Percentiles rank a stretch among this genome's conserved stretches.
phyloP scores from a whole-genome alignment of 306 rosid genomes.

The Senna tora region DNA sequence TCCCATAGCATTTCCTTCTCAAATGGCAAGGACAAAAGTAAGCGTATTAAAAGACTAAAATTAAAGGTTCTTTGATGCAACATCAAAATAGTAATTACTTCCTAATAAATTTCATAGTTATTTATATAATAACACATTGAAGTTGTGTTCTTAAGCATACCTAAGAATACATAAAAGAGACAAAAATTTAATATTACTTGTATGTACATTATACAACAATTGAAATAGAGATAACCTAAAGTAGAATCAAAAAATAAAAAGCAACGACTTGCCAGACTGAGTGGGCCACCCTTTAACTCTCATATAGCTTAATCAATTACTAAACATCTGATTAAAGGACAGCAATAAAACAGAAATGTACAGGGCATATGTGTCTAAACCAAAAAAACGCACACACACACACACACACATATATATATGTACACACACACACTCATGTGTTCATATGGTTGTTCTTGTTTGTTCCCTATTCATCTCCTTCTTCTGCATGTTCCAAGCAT shows the following conservation, averaged over 20 bases:
- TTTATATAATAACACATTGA: too few relatives aligned
- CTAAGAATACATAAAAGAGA: not conserved
- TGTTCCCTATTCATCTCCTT: not conserved
- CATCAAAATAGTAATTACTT: too few relatives aligned
- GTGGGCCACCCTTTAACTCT: not conserved
- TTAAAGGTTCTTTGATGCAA: not conserved
- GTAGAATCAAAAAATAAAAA: too few relatives aligned
- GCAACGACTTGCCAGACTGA: not conserved
- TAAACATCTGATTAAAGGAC: not conserved
- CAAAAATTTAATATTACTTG: not conserved
- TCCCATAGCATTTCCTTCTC: not conserved
- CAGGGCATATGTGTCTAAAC: slow-evolving; percentile 7
- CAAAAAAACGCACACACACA: too few relatives aligned
- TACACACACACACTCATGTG: not conserved
- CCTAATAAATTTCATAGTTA: too few relatives aligned
- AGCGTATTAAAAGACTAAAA: not conserved
- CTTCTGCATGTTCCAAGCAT: too few relatives aligned
- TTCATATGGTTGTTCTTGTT: not conserved
- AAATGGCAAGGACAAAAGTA: not conserved
- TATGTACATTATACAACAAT: not conserved
- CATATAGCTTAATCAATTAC: not conserved
- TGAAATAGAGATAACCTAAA: not conserved
- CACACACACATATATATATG: not conserved
- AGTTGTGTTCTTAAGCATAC: not conserved
- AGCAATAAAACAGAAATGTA: not conserved